Evolutionary conservation across 192 early-diverging fungal genomes (phyloP), one percentile per base, ranked within the genome.

Genomic region (Podila minutissima): DNA sequence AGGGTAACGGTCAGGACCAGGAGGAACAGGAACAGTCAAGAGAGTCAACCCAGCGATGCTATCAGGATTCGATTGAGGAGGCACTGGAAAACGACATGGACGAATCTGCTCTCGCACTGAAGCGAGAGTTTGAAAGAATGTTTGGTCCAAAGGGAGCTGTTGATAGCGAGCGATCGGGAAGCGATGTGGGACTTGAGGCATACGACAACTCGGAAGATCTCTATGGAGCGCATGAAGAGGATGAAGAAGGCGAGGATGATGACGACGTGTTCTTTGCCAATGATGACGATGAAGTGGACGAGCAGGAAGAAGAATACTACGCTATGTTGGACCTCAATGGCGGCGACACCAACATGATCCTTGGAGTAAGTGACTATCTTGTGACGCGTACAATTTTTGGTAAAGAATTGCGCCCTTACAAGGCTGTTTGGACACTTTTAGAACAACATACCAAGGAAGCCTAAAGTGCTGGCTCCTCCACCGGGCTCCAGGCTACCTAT

Each of bases 401-500:
- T 62, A 64, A 63, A 28, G 29, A 29, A 49, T n/a, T 4, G 20
- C 58, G 1, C 24, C 2, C 19, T 69, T 26, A 1, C 8, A 32
- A n/a, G 24, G n/a, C 7, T 53, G 31, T 8, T 57, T 11, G 20
- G 31, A 66, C 62, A 15, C 17, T 37, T 29, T 55, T 62, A 81
- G 76, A 81, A 73, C 46, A 81, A 81, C 48, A 73, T 81, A n/a
- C 76, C 76, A 26, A 63, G 76, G 31, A 81, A 81, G 51, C 76
- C 76, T 11, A 64, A 65, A 22, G 66, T 69, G 5, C 53, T 81
- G 7, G 70, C 76, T n/a, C 76, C 71, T 24, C 70, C 76, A 17
- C 70, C 76, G 12, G 76, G 76, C 12, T 81, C 76, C 32, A 62
- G 58, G 37, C 38, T 81, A 4, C 76, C 76, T 37, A 65, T 81